Evolutionary conservation across 2,329 filamentous ascomycete genomes (phyloP), one percentile per base, ranked within the genome.

Genomic region (Talaromyces sp.): DNA sequence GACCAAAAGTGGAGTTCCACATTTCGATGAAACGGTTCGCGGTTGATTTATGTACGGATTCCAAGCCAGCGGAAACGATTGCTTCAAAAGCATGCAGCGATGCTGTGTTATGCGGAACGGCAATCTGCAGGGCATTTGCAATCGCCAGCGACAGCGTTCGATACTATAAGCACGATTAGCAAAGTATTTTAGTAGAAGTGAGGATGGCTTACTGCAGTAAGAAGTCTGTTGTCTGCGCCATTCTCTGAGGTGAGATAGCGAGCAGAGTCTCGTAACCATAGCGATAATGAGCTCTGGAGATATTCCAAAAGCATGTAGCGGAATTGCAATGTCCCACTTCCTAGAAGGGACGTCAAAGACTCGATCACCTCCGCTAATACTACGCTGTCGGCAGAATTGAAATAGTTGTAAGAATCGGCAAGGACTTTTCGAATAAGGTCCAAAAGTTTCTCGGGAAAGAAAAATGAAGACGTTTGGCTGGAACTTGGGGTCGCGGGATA

Each of bases 1-100:
- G 79, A 22, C 87, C 87, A 71, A 92, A 92, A 0, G 88, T 84
- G 0, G 77, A 74, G 69, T 93, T 93, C 92, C 92, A 97, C 67
- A 85, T 82, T 16, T 76, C 72, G 31, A 88, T 81, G 1, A 86
- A 84, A 3, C 73, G 73, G 54, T 85, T 85, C 11, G 82, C 81
- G 10, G 85, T 80, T 3, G 74, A 76, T 56, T 78, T 80, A 68
- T 85, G 82, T 6, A 79, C 79, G 52, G 85, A 87, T 24, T 80
- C 73, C 33, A 89, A 81, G 1, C 84, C 84, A 57, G 85, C 79
- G 35, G 81, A 76, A 10, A 89, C 74, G 7, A 89, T 72, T 5
- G 71, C 67, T 56, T 85, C 81, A 3, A 88, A 72, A 73, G 81
- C 74, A 76, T 87, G 67, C 79, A 90, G 70, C 80, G 67, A 69